Base-by-base conservation (phyloP, 805 yeast species). In the Metschnikowia koreensis region DNA sequence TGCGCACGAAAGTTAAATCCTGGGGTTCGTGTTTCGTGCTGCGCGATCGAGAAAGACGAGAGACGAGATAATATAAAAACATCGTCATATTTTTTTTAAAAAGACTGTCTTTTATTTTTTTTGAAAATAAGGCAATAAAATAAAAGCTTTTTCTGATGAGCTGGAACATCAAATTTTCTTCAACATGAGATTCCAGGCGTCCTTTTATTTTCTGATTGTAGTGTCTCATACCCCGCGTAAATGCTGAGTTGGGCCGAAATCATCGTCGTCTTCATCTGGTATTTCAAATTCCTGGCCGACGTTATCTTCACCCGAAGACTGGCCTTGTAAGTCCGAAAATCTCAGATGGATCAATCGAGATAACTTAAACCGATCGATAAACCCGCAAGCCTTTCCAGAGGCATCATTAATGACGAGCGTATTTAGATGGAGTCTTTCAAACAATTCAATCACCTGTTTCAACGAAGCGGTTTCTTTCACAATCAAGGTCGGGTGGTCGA, bases 341-440 rank as follows among this genome's bases (percentile, higher is more conserved):
- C 58, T 54, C 59, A 54, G 64, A 38, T 67, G 65, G 9, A 74
- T 65, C 31, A 71, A 50, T 4, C 58, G 57, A 2, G 74, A 58
- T 7, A 74, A 52, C 10, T 71, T 60, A 49, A 70, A 74, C 40
- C 78, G 52, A 53, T 74, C 78, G 7, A 73, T 61, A 50, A 72
- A 73, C 12, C 79, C 79, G 12, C 62, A 50, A 64, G 71, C 64
- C 2, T 42, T 44, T 28, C 58, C 46, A 10, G 55, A 52, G 34
- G 57, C 53, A 42, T 56, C 64, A 51, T 59, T 54, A 12, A 74
- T 61, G 1, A 71, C 62, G 13, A 70, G 59, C 51, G 69, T 66
- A 60, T 74, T 74, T 56, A 73, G 51, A 45, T 68, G 66, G 41
- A 74, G 59, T 43, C 72, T 68, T 50, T 74, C 78, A 53, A 74